Conservation (phyloP, 2,329 filamentous ascomycete species). For the Dactylellina cionopaga region DNA sequence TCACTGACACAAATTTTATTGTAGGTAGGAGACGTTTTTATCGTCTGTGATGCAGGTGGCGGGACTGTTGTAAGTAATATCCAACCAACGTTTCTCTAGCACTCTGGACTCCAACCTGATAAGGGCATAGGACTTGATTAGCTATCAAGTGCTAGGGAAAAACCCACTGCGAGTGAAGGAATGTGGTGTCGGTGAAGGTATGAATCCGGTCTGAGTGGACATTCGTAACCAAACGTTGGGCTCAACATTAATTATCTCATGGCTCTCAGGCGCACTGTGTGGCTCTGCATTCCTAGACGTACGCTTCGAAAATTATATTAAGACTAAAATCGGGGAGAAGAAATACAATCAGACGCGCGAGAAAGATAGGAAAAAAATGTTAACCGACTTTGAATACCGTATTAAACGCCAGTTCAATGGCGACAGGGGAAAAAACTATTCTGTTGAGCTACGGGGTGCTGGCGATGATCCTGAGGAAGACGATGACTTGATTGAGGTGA, state of each 20-base stretch:
- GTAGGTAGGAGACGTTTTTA: conserved; percentile 64
- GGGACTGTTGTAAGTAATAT: conserved; percentile 59
- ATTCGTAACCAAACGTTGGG: not conserved
- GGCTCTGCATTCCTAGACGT: conserved; percentile 75
- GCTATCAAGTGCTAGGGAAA: conserved; percentile 78
- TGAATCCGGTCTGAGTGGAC: not conserved
- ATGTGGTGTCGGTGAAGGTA: conserved; percentile 72
- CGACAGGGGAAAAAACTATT: not conserved
- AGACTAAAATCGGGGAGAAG: not conserved
- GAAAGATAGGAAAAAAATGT: not conserved
- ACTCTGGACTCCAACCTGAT: not conserved
- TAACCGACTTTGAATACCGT: not conserved
- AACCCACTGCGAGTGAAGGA: conserved; percentile 79
- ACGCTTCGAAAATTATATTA: conserved; percentile 69
- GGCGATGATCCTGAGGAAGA: not conserved
- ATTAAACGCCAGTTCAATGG: not conserved
- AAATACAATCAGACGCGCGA: not conserved
- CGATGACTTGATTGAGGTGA: not conserved
- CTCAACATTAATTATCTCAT: too few relatives aligned
- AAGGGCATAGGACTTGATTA: conserved; percentile 65
- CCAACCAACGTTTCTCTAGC: not conserved
- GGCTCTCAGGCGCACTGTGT: conserved; percentile 75
- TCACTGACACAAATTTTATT: too few relatives aligned
- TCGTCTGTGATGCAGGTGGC: conserved; percentile 68
- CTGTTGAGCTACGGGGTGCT: not conserved